Base-by-base conservation (phyloP, 208 protist species). In the Polymyxa betae region DNA sequence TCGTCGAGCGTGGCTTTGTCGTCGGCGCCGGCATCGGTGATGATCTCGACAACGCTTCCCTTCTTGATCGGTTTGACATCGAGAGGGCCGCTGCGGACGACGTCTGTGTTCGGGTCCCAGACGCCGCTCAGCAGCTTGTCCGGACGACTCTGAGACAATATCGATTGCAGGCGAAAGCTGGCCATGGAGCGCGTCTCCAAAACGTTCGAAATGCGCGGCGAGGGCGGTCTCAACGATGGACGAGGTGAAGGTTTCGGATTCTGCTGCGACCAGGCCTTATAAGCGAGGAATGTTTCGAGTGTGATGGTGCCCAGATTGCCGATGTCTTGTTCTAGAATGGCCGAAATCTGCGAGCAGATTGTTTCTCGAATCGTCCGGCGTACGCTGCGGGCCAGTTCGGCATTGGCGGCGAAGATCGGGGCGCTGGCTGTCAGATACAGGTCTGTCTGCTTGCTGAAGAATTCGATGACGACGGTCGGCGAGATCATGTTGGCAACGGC, bases 161-260 rank as follows among this genome's bases (percentile, higher is more conserved):
- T 60, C 49, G 5, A 29, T 5, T 60, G 49, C 5, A 60, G 12
- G 72, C 35, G n/a, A 35, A 20, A 45, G 72, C 5, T 82, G 5
- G 72, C 72, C 35, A 82, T 43, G 16, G 72, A 45, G 35, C 40
- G n/a, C 72, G 72, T 82, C 35, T 82, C n/a, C 35, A 82, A 82
- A 43, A 38, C 72, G 16, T 66, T 66, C 20, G 54, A 66, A 16
- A 16, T 29, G 29, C 29, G 20, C 20, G 29, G 29, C 54, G 54
- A 66, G 54, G 54, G 54, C 54, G 54, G 54, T 29, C 20, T 29
- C 54, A 29, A 66, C 54, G 29, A n/a, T n/a, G n/a, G n/a, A n/a
- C n/a, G n/a, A n/a, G n/a, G n/a, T n/a, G 54, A 16, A 66, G 54
- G 20, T 16, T 66, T 66, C 54, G 54, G 20, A 29, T 32, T 32